These are phyloP conservation scores for Ganoderma multipileum DNA, from an alignment of 1,284 basidiomycete species.

Conservation along the genomic window DNA sequence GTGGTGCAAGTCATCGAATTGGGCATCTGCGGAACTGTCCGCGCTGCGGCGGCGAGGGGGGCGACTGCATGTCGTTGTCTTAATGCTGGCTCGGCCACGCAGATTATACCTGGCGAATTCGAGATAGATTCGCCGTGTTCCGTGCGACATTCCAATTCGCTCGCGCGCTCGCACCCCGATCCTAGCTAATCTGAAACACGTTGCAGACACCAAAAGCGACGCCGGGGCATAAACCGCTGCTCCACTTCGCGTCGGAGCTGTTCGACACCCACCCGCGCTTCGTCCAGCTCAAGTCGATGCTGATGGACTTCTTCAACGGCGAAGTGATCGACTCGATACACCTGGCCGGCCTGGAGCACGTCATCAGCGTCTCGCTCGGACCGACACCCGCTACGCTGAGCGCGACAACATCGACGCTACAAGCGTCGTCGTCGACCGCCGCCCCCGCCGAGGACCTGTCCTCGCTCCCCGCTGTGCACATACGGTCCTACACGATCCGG, in stretches of 20 bases:
- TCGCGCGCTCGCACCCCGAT: not conserved
- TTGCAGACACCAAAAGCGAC: slow-evolving; percentile 84
- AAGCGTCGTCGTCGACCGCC: slow-evolving; percentile 32
- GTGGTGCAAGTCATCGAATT: too few species aligned
- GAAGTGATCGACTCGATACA: slow-evolving; percentile 87
- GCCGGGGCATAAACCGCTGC: slow-evolving; percentile 90
- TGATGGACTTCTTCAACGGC: slow-evolving; percentile 91
- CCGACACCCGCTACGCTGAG: slow-evolving; percentile 66
- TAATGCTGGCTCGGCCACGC: not conserved
- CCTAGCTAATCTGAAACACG: not conserved
- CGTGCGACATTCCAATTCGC: not conserved
- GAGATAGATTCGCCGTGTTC: not conserved
- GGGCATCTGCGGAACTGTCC: not conserved
- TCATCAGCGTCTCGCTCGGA: slow-evolving; percentile 86
- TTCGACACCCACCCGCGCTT: slow-evolving; percentile 93
- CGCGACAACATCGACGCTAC: slow-evolving; percentile 40
- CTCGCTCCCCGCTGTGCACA: slow-evolving; percentile 81
- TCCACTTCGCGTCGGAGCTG: slow-evolving; percentile 95
- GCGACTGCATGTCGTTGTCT: not conserved
- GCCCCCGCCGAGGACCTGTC: slow-evolving; percentile 49
- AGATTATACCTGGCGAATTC: too few species aligned
- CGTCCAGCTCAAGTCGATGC: slow-evolving; percentile 90
- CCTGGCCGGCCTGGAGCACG: slow-evolving; percentile 88
- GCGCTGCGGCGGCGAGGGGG: not conserved
- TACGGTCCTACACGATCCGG: slow-evolving; percentile 86